Conservation (phyloP, 495 filamentous ascomycete genomes). For the Parathielavia hyrcaniae region DNA sequence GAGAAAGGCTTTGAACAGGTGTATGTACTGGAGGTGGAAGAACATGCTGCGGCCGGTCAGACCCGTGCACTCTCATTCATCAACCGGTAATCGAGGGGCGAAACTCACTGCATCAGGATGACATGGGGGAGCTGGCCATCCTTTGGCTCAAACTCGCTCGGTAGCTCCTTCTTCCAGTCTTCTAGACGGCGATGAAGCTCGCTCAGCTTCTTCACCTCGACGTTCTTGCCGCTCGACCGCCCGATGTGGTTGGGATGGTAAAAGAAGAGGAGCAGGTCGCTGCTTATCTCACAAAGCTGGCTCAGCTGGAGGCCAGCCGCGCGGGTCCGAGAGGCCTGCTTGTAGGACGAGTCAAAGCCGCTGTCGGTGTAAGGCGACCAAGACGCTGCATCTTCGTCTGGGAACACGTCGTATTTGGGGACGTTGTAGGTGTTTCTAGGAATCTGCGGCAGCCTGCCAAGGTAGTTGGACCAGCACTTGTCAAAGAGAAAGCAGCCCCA, state of each 20-base stretch:
- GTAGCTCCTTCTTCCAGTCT: constrained; percentile 81
- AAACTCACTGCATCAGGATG: constrained; percentile 87
- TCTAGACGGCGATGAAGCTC: constrained; percentile 88
- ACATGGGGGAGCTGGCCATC: constrained; percentile 85
- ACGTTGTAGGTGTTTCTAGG: constrained; percentile 69
- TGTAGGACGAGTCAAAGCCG: constrained; percentile 59
- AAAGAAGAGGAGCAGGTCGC: constrained; percentile 81
- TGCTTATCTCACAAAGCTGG: constrained; percentile 83
- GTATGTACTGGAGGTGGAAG: constrained; percentile 91
- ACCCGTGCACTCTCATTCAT: neutral
- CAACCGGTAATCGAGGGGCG: neutral
- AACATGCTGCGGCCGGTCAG: constrained; percentile 65
- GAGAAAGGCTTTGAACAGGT: constrained; percentile 93
- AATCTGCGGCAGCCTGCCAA: constrained; percentile 86
- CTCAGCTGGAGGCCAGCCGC: constrained; percentile 78
- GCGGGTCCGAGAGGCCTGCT: constrained; percentile 77
- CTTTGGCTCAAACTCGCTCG: constrained; percentile 79
- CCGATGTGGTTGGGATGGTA: constrained; percentile 70
- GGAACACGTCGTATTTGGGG: constrained; percentile 87
- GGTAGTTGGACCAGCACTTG: constrained; percentile 98
- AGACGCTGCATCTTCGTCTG: constrained; percentile 71
- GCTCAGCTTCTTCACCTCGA: constrained; percentile 88
- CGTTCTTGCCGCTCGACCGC: constrained; percentile 51
- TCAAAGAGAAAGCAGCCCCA: constrained; percentile 99
- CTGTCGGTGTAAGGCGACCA: constrained; percentile 90